Percentiles rank a stretch among this genome's conserved stretches.
These are phyloP conservation scores for Hanseniaspora pseudoguilliermondii DNA, from an alignment of 805 yeast genomes.

Conservation along the genomic window DNA sequence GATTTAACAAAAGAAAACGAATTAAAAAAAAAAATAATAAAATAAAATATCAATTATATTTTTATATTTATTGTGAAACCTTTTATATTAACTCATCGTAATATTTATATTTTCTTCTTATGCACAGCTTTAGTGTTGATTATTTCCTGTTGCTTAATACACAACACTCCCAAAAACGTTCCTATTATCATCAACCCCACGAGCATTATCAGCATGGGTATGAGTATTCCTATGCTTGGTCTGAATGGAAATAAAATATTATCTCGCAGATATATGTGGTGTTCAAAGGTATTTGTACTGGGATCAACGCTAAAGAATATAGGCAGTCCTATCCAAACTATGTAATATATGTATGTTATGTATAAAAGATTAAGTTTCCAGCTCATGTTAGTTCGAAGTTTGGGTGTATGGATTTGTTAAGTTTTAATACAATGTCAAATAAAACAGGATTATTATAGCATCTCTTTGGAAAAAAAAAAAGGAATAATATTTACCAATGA, in stretches of 20 bases:
- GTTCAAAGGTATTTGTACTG: background rate
- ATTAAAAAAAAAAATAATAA: background rate
- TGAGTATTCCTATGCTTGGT: slow-evolving; percentile 23
- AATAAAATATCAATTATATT: background rate
- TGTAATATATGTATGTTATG: slow-evolving; percentile 20
- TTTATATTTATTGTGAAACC: too few species aligned
- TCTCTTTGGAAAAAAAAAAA: background rate
- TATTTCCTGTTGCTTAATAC: slow-evolving; percentile 10
- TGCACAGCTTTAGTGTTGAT: background rate
- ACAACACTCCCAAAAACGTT: slow-evolving; percentile 17
- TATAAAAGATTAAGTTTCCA: background rate
- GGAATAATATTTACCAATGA: background rate
- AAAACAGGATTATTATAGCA: too few species aligned
- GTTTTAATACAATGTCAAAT: too few species aligned
- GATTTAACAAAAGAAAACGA: slow-evolving; percentile 6
- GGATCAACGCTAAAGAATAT: slow-evolving; percentile 16
- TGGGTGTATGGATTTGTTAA: background rate
- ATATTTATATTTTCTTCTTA: background rate
- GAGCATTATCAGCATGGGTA: slow-evolving; percentile 23
- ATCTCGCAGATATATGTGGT: background rate
- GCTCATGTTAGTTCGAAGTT: background rate
- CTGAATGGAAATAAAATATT: slow-evolving; percentile 22
- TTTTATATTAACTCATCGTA: too few species aligned
- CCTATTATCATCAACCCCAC: slow-evolving; percentile 23
- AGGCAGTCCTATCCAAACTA: slow-evolving; percentile 25